These are phyloP conservation scores for Alternaria gansuensis DNA, from an alignment of 2,329 filamentous ascomycete genomes.

Conservation along the genomic window DNA sequence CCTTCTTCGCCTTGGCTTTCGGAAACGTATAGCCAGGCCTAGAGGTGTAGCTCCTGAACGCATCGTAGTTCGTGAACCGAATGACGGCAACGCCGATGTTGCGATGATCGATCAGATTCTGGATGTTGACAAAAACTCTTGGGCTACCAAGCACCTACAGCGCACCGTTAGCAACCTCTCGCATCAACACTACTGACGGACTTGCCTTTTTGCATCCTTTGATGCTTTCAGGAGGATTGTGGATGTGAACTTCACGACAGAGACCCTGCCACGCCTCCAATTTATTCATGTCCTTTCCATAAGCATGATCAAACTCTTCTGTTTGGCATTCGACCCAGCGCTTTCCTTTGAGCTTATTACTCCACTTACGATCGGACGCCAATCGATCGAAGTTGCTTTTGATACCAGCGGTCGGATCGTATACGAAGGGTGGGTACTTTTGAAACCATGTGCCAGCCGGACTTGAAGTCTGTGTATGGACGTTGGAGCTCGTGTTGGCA, in stretches of 20 bases:
- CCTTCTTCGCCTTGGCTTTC: constrained; percentile 26
- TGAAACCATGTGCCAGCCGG: constrained; percentile 17
- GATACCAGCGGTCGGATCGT: constrained; percentile 9
- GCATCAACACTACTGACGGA: neutral
- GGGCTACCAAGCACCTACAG: constrained; percentile 21
- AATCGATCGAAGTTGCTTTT: constrained; percentile 22
- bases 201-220: constrained; percentile 29
- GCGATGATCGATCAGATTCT: constrained; percentile 34
- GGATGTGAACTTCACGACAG: constrained; percentile 29
- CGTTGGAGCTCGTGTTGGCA: neutral
- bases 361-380: constrained; percentile 18
- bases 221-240: constrained; percentile 22
- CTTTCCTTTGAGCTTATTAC: neutral
- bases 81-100: constrained; percentile 23
- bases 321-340: constrained; percentile 20
- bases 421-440: constrained; percentile 15
- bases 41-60: constrained; percentile 25
- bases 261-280: constrained; percentile 32
- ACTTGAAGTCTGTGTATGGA: neutral
- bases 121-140: constrained; percentile 31
- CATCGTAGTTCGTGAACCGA: constrained; percentile 21
- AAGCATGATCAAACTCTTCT: constrained; percentile 17
- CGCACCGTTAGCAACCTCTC: neutral
- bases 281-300: constrained; percentile 17
- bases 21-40: too few relatives aligned